Evolutionary conservation across 176 grass and related monocot species (phyloP).

Genomic region (Elaeis guineensis): DNA sequence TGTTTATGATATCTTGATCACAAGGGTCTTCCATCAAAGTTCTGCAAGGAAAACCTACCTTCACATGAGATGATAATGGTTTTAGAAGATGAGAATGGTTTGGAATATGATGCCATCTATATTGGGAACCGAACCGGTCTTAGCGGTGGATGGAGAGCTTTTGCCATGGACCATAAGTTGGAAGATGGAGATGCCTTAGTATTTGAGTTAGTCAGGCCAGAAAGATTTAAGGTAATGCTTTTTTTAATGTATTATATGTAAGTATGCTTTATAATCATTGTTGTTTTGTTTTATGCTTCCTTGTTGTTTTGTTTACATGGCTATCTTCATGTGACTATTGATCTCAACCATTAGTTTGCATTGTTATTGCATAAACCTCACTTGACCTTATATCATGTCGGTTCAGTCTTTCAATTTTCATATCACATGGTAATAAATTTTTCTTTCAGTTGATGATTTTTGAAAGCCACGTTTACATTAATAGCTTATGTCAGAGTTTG

Average conservation of each 20-base stretch:
- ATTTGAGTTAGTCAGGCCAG: slow-evolving; percentile 61
- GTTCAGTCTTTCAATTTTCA: too few relatives aligned
- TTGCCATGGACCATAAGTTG: slow-evolving; percentile 71
- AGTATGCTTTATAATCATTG: slow-evolving; percentile 2
- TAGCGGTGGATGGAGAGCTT: slow-evolving; percentile 94
- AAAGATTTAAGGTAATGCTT: slow-evolving; percentile 70
- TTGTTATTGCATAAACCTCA: too few relatives aligned
- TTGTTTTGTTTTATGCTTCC: not conserved
- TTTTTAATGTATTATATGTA: slow-evolving; percentile 3
- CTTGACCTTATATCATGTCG: too few relatives aligned
- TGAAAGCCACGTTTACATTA: too few relatives aligned
- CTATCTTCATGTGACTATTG: not conserved
- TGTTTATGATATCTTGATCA: not conserved
- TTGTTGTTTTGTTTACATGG: not conserved
- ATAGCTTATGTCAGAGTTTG: too few relatives aligned
- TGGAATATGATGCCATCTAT: slow-evolving; percentile 66
- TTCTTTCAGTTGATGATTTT: too few relatives aligned
- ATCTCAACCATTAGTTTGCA: not conserved
- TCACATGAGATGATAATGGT: slow-evolving; percentile 66
- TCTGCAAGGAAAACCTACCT: slow-evolving; percentile 81
- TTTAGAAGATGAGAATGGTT: slow-evolving; percentile 76
- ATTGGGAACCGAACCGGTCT: slow-evolving; percentile 75
- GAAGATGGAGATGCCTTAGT: slow-evolving; percentile 89
- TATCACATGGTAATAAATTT: too few relatives aligned
- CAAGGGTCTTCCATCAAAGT: slow-evolving; percentile 66